Base-by-base conservation (phyloP, 2,329 filamentous ascomycete genomes). In the Daldinia eschscholtzii region DNA sequence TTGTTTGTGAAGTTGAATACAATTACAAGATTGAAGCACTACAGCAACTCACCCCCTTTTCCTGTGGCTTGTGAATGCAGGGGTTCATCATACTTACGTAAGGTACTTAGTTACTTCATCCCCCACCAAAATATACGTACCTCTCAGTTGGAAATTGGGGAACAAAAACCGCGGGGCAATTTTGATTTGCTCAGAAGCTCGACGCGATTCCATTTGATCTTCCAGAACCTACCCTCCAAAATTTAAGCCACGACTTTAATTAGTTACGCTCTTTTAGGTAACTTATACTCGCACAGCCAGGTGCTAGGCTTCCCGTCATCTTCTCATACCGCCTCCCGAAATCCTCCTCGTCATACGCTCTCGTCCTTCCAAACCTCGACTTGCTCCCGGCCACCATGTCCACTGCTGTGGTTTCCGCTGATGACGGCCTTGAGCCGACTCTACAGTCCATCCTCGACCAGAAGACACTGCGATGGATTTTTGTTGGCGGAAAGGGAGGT, bases 401-500 rank as follows among this genome's bases (percentile, higher is more conserved):
- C 35, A 59, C 72, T 61, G 82, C 85, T 57, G 73, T 86, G 55
- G 77, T 87, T 57, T 82, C 83, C 73, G 80, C 82, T 82, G 91
- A 92, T 81, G 91, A 92, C 78, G 92, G 94, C 79, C 90, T 98
- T 84, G 94, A 97, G 84, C 94, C 96, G 55, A 93, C 93, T 59
- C 92, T 99, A 77, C 93, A 98, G 84, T 92, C 93, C 72, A 94
- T 99, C 79, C 89, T 99, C 77, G 93, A 97, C 85, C 96, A 99
- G 82, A 93, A 94, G 82, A 91, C 93, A 37, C 90, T 99, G 63
- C 93, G 96, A 80, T 99, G 96, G 96, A 97, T 99, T 83, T 99
- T 99, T 78, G 96, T 99, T 68, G 96, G 96, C 77, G 96, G 96
- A 74, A 99, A 99, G 84, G 96, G 96, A 78, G 96, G 96, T 80